phyloP scores from a whole-genome alignment of 2,329 filamentous ascomycete species.

The Juglanconis juglandina region DNA sequence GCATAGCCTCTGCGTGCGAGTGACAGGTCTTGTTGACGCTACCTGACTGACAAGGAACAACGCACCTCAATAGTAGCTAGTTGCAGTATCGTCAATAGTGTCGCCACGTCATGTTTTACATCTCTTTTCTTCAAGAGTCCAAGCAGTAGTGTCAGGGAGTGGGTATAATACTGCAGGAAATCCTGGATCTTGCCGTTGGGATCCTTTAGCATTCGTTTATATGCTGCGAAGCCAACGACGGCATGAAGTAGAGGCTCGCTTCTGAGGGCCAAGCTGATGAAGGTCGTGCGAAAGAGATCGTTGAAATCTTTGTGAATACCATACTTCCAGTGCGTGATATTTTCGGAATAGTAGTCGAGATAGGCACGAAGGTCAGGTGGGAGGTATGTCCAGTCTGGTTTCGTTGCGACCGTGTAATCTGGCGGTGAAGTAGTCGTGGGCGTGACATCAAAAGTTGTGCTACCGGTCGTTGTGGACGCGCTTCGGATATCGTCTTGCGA shows the following conservation, averaged over 20 bases:
- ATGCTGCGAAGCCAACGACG: conserved; percentile 82
- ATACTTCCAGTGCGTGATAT: conserved; percentile 81
- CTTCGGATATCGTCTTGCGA: conserved; percentile 50
- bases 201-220: conserved; percentile 72
- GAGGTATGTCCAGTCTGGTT: conserved; percentile 54
- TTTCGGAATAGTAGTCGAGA: conserved; percentile 71
- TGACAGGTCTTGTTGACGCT: no score
- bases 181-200: conserved; percentile 71
- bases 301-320: conserved; percentile 68
- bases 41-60: background rate
- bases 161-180: conserved; percentile 88
- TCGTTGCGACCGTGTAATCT: conserved; percentile 27
- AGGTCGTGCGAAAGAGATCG: conserved; percentile 68
- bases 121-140: conserved; percentile 67
- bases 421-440: conserved; percentile 27
- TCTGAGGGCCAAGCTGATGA: conserved; percentile 69
- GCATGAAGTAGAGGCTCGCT: conserved; percentile 82
- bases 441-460: conserved; percentile 35
- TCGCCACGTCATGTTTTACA: conserved; percentile 63
- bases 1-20: no score
- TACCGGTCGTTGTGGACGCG: conserved; percentile 52
- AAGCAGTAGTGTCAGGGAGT: conserved; percentile 74
- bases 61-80: conserved; percentile 86
- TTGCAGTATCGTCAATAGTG: conserved; percentile 82
- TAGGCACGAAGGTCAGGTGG: conserved; percentile 72